Conservation (phyloP, 257 asterid species). For the Leptodermis oblonga region DNA sequence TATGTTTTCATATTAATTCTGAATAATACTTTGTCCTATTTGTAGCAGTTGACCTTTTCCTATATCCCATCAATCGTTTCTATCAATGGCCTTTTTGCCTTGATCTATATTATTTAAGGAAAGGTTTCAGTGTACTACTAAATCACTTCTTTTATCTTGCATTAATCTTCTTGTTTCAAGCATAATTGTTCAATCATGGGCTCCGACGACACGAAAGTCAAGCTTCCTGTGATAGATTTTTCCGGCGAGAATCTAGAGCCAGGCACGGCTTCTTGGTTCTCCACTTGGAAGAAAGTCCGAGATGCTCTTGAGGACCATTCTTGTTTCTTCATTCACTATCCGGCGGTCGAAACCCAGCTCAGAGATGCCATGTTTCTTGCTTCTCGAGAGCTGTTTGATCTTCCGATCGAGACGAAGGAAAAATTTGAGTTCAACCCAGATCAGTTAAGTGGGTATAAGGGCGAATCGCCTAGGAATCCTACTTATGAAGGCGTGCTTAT, state of each 20-base stretch:
- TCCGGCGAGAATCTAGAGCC: constrained; percentile 29
- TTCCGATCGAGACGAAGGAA: constrained; percentile 51
- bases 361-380: constrained; percentile 33
- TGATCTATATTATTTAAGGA: not conserved
- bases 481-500: constrained; percentile 67
- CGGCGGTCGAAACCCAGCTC: constrained; percentile 24
- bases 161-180: not conserved
- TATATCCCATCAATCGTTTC: not conserved
- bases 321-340: constrained; percentile 40
- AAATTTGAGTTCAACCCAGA: constrained; percentile 32
- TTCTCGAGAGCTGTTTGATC: constrained; percentile 34
- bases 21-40: not conserved
- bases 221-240: constrained; percentile 35
- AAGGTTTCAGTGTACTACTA: not conserved
- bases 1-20: too few species aligned
- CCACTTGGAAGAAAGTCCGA: constrained; percentile 34
- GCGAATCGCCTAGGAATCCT: constrained; percentile 49
- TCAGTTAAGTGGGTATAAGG: constrained; percentile 45
- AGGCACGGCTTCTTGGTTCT: constrained; percentile 33
- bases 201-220: not conserved
- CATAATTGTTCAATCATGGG: not conserved
- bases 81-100: not conserved
- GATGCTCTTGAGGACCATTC: constrained; percentile 57
- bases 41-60: not conserved
- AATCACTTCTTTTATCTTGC: not conserved